Evolutionary conservation across 139 green algal genomes (phyloP).

Genomic region (Coccomyxa sp.): DNA sequence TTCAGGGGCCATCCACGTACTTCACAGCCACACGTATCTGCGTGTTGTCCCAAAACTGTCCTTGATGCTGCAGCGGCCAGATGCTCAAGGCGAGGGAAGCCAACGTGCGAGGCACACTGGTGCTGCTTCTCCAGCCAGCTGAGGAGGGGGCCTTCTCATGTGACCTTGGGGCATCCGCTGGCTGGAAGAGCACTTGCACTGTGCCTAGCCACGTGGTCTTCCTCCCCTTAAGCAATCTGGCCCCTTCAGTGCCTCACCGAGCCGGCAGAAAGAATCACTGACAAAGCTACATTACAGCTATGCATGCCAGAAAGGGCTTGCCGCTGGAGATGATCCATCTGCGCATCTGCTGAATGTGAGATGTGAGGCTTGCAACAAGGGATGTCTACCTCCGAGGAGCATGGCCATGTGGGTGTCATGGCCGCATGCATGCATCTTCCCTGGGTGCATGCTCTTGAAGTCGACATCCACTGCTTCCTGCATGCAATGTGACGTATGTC

Average conservation of each 20-base stretch:
- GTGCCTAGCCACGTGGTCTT: slow-evolving; percentile 35
- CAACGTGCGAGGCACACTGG: no score
- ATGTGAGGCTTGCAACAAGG: not conserved
- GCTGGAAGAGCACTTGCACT: slow-evolving; percentile 80
- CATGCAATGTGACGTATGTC: not conserved
- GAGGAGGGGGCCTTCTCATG: no score
- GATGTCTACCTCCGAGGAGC: slow-evolving; percentile 21
- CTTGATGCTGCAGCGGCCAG: no score
- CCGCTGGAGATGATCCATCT: not conserved
- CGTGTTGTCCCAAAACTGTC: no score
- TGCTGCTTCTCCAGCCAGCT: no score
- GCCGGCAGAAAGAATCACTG: not conserved
- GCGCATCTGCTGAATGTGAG: not conserved
- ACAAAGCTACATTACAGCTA: not conserved
- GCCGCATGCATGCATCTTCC: slow-evolving; percentile 86
- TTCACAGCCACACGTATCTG: no score
- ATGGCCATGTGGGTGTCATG: slow-evolving; percentile 61
- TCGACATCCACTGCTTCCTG: slow-evolving; percentile 1
- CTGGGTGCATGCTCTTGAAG: slow-evolving; percentile 21
- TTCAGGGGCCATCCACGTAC: no score
- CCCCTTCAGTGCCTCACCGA: slow-evolving; percentile 1
- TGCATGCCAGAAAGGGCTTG: not conserved
- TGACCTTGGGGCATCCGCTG: no score
- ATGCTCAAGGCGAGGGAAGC: no score
- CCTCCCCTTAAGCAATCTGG: slow-evolving; percentile 49